phyloP scores from a whole-genome alignment of 106 monocot genomes.

The Allium sativum region DNA sequence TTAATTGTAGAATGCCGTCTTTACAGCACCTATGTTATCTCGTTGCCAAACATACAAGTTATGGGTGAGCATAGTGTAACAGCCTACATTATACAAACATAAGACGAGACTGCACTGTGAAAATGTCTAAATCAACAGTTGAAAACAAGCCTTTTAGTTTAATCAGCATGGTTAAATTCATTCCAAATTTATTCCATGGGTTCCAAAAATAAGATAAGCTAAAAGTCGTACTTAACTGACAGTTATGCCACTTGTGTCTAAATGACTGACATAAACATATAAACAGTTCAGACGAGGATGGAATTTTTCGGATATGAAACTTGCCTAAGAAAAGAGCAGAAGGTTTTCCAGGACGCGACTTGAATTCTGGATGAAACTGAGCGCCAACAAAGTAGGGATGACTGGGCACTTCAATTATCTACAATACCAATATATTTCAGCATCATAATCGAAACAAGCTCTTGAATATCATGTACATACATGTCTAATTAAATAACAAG shows the following conservation, averaged over 20 bases:
- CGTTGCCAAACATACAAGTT: no score
- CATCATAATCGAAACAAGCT: not conserved
- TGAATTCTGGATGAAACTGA: slow-evolving; percentile 92
- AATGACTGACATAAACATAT: not conserved
- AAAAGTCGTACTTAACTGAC: not conserved
- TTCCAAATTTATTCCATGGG: no score
- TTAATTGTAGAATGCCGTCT: no score
- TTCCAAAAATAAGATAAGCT: not conserved
- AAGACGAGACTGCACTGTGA: no score
- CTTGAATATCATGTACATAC: no score
- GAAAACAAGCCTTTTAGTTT: no score
- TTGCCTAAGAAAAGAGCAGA: slow-evolving; percentile 57
- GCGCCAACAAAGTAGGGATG: slow-evolving; percentile 76
- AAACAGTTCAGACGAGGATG: not conserved
- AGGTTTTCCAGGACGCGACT: slow-evolving; percentile 86
- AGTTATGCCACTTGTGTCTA: not conserved
- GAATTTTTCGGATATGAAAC: not conserved
- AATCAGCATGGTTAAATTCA: no score
- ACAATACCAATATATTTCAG: not conserved
- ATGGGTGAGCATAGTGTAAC: no score
- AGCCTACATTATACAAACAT: no score
- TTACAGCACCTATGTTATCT: no score
- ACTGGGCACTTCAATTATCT: slow-evolving; percentile 12
- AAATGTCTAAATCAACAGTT: no score
- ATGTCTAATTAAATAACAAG: not conserved